Base-by-base conservation (phyloP, 1,284 basidiomycete species). In the Malassezia vespertilionis region DNA sequence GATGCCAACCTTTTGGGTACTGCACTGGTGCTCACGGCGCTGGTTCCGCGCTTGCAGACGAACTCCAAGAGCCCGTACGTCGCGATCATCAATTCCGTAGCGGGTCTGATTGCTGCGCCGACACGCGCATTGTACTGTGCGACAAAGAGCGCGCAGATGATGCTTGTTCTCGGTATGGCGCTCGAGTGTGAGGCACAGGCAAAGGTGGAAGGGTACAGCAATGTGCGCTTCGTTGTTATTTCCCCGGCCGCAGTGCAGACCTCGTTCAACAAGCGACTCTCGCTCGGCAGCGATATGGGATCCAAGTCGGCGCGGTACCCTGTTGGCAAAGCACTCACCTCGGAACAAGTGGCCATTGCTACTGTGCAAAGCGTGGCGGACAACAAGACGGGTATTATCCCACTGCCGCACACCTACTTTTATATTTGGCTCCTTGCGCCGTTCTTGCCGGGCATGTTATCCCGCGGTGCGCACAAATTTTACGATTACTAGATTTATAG, bases 71-170 rank as follows among this genome's bases (percentile, higher is more conserved):
- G 79, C 0, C 87, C 88, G 0, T 79, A 83, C 0, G 76, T 90
- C 33, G 78, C 84, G 31, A 78, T 89, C 37, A 72, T 91, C 23
- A 85, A 84, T 4, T 84, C 82, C 8, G 74, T 84, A 4, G 86
- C 82, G 2, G 80, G 84, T 1, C 75, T 82, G 6, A 79, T 88
- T 18, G 83, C 87, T 0, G 80, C 87, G 0, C 88, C 88, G 0
- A 86, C 84, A 0, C 81, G 88, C 9, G 74, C 82, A 0, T 72
- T 93, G 26, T 93, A 93, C 69, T 79, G 78, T 0, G 80, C 86
- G 0, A 84, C 83, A 3, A 93, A 93, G 71, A 75, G 81, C 2
- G 83, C 84, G 0, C 82, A 82, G 1, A 76, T 86, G 31, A 67
- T 82, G 30, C 80, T 86, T 43, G 85, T 83, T 68, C 80, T 84